These are phyloP conservation scores for Talaromyces liani DNA, from an alignment of 495 filamentous ascomycete species.

Conservation along the genomic window DNA sequence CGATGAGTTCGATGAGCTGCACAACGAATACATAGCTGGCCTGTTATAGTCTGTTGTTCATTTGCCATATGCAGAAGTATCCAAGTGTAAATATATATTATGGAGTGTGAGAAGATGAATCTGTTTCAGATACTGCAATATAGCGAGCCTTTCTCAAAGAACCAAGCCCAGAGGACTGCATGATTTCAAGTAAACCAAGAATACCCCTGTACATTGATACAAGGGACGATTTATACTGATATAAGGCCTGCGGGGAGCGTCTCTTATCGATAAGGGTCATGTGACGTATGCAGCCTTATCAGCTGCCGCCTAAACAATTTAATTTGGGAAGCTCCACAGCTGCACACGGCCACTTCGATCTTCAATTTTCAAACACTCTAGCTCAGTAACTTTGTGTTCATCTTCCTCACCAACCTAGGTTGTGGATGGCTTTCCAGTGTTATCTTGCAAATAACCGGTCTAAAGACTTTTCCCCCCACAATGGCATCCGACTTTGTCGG, in stretches of 20 bases:
- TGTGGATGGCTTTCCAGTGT: background rate
- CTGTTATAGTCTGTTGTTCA: background rate
- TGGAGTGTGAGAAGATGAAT: background rate
- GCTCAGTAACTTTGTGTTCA: background rate
- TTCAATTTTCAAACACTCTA: background rate
- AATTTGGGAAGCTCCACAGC: background rate
- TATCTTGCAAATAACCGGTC: background rate
- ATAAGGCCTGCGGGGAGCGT: background rate
- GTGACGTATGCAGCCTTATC: conserved; percentile 1
- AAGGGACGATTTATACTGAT: too few relatives aligned
- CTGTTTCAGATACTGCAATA: background rate
- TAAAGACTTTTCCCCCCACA: conserved; percentile 6
- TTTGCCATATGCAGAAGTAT: background rate
- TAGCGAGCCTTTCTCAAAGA: background rate
- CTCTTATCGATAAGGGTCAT: conserved; percentile 2
- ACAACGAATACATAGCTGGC: conserved; percentile 10
- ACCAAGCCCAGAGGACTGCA: background rate
- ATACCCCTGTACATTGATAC: too few relatives aligned
- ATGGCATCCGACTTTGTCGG: conserved; percentile 73
- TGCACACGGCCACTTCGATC: background rate
- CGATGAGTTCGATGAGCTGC: conserved; percentile 31
- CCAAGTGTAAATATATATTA: background rate
- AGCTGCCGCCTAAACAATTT: background rate
- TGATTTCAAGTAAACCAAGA: too few relatives aligned
- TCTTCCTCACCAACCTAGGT: background rate